Evolutionary conservation across 805 yeast species (phyloP), one percentile per base, ranked within the genome.

Genomic region (Tetrapisispora phaffii): DNA sequence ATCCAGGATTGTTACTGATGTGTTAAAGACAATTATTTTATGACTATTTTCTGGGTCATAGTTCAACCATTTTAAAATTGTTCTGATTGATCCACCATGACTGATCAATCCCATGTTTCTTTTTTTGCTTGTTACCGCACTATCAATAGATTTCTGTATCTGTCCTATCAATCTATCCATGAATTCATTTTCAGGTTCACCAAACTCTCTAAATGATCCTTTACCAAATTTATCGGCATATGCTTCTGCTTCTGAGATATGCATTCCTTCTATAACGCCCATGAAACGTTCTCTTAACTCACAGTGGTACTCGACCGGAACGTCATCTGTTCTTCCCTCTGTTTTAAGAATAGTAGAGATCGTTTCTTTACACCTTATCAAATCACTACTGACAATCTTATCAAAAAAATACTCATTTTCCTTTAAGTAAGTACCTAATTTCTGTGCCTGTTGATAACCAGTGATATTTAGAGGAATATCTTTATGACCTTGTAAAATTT

Each of bases 241-340:
- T 9, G 51, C 56, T 26, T 70, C 66, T 1, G 95, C 96, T 37
- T 82, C 88, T 24, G 58, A 62, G 29, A 85, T 67, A 38, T 71
- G 68, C 85, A 82, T 77, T 2, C 94, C 94, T 60, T 86, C 85
- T 24, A 81, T 80, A 8, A 70, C 73, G 1, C 95, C 95, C 94
- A 86, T 84, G 42, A 68, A 60, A 38, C 95, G 69, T 55, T 86
- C 96, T 51, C 96, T 71, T 34, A 83, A 67, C 22, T 69, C 66
- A 8, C 57, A 48, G n/a, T 75, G 70, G 32, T 50, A 60, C 19
- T 60, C 57, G 34, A 67, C 56, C n/a, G 39, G 62, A 10, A 26
- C 24, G 1, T 9, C 15, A 17, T 31, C 35, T n/a, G 15, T 31
- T 31, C 19, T 20, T 4, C 31, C 34, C 4, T 28, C 26, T 10